phyloP scores from a whole-genome alignment of 768 basidiomycete species.

The Boletus fagicola region DNA sequence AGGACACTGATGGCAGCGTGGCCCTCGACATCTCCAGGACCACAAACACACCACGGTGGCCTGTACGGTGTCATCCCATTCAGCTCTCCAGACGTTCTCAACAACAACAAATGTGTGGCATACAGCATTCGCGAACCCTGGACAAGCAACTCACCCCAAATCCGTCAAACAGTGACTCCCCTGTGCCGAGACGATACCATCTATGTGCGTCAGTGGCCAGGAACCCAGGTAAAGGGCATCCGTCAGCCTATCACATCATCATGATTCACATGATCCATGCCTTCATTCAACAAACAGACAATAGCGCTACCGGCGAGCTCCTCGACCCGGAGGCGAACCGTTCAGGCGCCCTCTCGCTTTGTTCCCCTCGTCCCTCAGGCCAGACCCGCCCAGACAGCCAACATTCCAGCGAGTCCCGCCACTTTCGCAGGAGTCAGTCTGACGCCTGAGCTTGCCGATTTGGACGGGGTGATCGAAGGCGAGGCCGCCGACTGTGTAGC shows the following conservation, averaged over 20 bases:
- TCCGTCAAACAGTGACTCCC: conserved; percentile 13
- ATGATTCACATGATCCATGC: too few relatives aligned
- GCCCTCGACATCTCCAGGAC: conserved; percentile 1
- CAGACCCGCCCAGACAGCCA: conserved; percentile 2
- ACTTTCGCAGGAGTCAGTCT: neutral
- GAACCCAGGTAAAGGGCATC: conserved; percentile 7
- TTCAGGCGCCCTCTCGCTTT: conserved; percentile 6
- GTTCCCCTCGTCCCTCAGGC: neutral
- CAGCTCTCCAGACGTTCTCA: neutral
- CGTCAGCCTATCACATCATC: neutral
- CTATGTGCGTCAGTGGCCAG: conserved; percentile 18
- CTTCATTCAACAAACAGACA: neutral
- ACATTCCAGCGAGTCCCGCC: neutral
- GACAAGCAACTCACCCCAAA: neutral
- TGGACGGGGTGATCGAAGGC: neutral
- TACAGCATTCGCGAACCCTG: conserved; percentile 2
- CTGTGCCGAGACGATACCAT: conserved; percentile 7
- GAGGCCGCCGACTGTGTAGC: neutral
- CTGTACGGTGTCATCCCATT: neutral
- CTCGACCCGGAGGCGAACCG: conserved; percentile 2
- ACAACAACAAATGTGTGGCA: neutral
- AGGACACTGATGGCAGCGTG: conserved; percentile 10
- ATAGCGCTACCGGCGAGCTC: neutral
- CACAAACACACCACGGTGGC: conserved; percentile 3
- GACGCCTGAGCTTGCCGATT: conserved; percentile 2